Base-by-base conservation (phyloP, 1,284 basidiomycete species). In the Inonotus hispidus region DNA sequence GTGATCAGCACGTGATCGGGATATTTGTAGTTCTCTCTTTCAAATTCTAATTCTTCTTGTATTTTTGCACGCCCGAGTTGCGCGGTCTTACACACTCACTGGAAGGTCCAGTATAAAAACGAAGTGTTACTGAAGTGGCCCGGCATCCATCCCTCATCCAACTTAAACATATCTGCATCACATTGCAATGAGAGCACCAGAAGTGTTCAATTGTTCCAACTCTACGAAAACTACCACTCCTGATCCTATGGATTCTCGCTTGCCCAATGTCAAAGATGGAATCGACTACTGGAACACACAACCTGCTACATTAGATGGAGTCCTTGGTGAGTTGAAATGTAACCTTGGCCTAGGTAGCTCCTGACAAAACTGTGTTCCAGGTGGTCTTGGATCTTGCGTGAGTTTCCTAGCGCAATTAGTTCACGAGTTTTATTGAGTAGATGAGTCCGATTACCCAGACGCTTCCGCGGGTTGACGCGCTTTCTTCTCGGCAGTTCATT, bases 401-500 rank as follows among this genome's bases (percentile, higher is more conserved):
- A 68, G 70, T 70, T 43, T n/a, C 58, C 46, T 38, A 62, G 56
- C 54, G 19, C n/a, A 32, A 58, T 58, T 43, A 56, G 66, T 68
- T 64, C 66, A 65, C 60, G 16, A 47, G 29, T 59, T 55, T 52
- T 52, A 56, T 21, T 41, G 39, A 8, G n/a, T 29, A 32, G 38
- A 55, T 63, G 21, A 68, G 21, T 39, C 47, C 58, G 66, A 3
- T 39, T 35, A n/a, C 53, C 32, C n/a, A 95, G 91, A 82, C 91
- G 46, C 80, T 96, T 7, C 94, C 95, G 0, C 83, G 93, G 53
- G 79, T 97, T 64, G 95, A 98, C 71, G 82, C 93, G 5, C 82
- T 96, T 5, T 88, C 90, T 39, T 95, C 93, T 3, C 85, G 95
- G 32, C 84, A 92, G 56, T 90, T 97, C 71, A 78, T 96, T 56